Percentiles rank a stretch among this genome's conserved stretches.
phyloP scores from a whole-genome alignment of 106 monocot species.

The Dioscorea alata region DNA sequence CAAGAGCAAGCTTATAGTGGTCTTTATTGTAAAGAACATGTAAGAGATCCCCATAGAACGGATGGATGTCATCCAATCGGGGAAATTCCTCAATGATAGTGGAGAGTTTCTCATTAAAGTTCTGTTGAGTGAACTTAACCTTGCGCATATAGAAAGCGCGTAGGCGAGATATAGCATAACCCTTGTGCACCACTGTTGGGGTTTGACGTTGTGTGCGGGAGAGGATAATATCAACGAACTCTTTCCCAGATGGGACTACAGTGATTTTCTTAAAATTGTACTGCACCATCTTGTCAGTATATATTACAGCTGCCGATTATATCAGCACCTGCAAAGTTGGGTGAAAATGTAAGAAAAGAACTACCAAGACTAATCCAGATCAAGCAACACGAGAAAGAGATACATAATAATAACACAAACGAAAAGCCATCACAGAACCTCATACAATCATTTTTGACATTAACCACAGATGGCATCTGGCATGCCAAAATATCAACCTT shows the following conservation, averaged over 20 bases:
- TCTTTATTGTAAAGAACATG: conserved; percentile 94
- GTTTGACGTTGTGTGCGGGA: conserved; percentile 98
- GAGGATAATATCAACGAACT: conserved; percentile 83
- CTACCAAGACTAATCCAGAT: too few species aligned
- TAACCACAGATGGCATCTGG: too few species aligned
- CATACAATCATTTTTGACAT: too few species aligned
- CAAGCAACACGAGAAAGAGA: too few species aligned
- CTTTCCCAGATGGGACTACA: conserved; percentile 80
- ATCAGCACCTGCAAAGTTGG: too few species aligned
- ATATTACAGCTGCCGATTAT: too few species aligned
- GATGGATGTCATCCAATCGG: conserved; percentile 79
- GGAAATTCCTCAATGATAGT: conserved; percentile 91
- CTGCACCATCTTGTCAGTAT: conserved; percentile 69
- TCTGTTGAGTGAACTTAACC: conserved; percentile 81
- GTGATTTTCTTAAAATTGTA: conserved; percentile 98
- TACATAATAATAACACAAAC: too few species aligned
- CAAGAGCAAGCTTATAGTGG: conserved; percentile 96
- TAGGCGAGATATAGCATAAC: conserved; percentile 85
- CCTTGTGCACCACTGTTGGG: conserved; percentile 97
- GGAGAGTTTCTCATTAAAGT: conserved; percentile 88
- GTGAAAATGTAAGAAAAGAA: too few species aligned
- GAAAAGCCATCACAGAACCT: too few species aligned
- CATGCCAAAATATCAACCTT: too few species aligned
- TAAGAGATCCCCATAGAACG: conserved; percentile 91
- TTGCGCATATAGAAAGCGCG: conserved; percentile 97